Conservation (phyloP, 768 basidiomycete species). For the Fomitopsis pulvina region DNA sequence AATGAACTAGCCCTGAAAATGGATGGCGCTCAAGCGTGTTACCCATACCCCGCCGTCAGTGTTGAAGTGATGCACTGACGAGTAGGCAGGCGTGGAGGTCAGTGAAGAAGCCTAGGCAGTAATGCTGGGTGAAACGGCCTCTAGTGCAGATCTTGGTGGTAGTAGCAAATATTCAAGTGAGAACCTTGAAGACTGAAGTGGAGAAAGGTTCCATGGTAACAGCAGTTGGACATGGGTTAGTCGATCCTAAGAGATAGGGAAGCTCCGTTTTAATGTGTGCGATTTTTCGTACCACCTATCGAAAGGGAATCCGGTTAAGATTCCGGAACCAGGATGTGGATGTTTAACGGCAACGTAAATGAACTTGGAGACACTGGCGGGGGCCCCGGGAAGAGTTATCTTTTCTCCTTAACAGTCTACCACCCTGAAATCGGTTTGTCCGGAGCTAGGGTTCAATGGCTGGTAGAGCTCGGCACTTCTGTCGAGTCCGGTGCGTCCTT, state of each 20-base stretch:
- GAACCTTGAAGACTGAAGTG: constrained; percentile 85
- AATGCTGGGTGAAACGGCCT: constrained; percentile 69
- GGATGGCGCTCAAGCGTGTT: constrained; percentile 84
- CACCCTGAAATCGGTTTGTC: constrained; percentile 70
- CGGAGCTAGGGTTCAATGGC: constrained; percentile 68
- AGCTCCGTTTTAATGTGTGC: constrained; percentile 64
- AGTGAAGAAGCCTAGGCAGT: constrained; percentile 74
- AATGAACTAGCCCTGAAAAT: constrained; percentile 90
- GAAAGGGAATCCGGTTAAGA: constrained; percentile 77
- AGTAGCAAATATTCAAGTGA: constrained; percentile 87
- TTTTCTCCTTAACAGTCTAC: constrained; percentile 71
- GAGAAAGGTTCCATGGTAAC: constrained; percentile 85
- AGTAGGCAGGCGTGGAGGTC: constrained; percentile 77
- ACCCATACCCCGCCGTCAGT: constrained; percentile 79
- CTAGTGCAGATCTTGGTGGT: constrained; percentile 86
- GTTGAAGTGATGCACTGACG: constrained; percentile 65
- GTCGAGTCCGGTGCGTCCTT: constrained; percentile 67
- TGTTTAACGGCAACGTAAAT: constrained; percentile 66
- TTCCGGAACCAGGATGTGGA: constrained; percentile 73
- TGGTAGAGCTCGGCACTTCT: constrained; percentile 67
- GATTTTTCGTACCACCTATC: constrained; percentile 60
- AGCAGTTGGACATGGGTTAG: constrained; percentile 84
- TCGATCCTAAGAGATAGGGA: constrained; percentile 78
- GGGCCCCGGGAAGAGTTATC: constrained; percentile 74
- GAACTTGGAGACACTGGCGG: constrained; percentile 52